Evolutionary conservation across 2,329 filamentous ascomycete species (phyloP).

Genomic region (Lithohypha guttulata): DNA sequence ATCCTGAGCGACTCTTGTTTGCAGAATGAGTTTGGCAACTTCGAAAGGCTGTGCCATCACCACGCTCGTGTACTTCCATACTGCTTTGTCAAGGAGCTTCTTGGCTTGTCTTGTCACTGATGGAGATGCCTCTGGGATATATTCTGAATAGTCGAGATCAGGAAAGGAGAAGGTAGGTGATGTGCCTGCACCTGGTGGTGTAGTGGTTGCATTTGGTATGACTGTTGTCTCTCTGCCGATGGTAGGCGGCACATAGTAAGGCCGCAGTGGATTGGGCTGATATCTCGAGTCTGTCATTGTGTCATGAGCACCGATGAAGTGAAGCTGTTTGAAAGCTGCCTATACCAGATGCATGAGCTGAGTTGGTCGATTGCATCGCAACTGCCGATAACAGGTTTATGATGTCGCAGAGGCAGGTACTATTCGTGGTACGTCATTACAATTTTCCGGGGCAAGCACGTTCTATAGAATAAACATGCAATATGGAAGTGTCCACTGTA

Average conservation of each 20-base stretch:
- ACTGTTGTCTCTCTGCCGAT: conserved; percentile 47
- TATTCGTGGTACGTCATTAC: too few species aligned
- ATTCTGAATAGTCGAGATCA: conserved; percentile 86
- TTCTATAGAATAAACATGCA: too few species aligned
- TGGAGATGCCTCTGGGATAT: conserved; percentile 65
- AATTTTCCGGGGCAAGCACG: too few species aligned
- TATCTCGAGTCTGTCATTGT: conserved; percentile 40
- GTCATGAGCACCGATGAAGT: too few species aligned
- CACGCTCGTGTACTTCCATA: conserved; percentile 87
- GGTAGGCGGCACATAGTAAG: conserved; percentile 54
- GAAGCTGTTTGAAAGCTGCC: too few species aligned
- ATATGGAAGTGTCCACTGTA: too few species aligned
- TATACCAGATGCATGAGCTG: too few species aligned
- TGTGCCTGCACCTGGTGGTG: conserved; percentile 25
- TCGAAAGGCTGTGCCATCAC: conserved; percentile 92
- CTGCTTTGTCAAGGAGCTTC: conserved; percentile 67
- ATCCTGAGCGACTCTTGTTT: conserved; percentile 49
- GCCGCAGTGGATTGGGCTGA: conserved; percentile 48
- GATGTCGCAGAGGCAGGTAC: too few species aligned
- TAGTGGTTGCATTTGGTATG: conserved; percentile 27
- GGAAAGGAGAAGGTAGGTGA: conserved; percentile 46
- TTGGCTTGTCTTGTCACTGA: conserved; percentile 64
- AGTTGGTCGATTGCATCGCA: too few species aligned
- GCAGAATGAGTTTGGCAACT: conserved; percentile 86
- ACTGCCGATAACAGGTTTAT: too few species aligned